phyloP scores from a whole-genome alignment of 1,284 basidiomycete genomes.

The Inonotus hispidus region DNA sequence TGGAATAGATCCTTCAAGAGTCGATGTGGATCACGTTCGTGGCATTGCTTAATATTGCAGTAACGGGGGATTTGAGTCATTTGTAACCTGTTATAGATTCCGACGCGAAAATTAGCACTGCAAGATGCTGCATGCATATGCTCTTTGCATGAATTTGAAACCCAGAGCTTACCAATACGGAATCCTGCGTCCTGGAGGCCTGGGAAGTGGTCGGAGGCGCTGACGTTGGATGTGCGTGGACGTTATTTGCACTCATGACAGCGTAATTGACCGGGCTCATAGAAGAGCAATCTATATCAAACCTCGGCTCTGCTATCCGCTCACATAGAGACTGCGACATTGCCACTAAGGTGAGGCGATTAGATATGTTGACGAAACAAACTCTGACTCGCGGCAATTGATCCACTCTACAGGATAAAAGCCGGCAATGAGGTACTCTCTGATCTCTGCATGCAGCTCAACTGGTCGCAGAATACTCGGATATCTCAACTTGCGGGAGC shows the following conservation, averaged over 20 bases:
- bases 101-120: constrained; percentile 35
- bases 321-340: constrained; percentile 60
- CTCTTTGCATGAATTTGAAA: constrained; percentile 45
- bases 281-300: constrained; percentile 45
- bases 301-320: constrained; percentile 61
- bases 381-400: background rate
- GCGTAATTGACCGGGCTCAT: constrained; percentile 16
- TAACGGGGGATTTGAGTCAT: constrained; percentile 9
- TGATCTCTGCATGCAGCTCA: constrained; percentile 44
- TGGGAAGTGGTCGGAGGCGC: constrained; percentile 39
- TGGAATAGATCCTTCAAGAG: constrained; percentile 29
- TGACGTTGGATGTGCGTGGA: constrained; percentile 37
- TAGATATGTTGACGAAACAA: constrained; percentile 5
- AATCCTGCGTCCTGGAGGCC: constrained; percentile 37
- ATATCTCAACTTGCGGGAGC: constrained; percentile 56
- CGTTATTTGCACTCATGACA: background rate
- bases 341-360: constrained; percentile 51
- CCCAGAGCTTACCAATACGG: constrained; percentile 52
- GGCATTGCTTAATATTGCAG: constrained; percentile 6
- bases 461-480: constrained; percentile 46
- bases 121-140: constrained; percentile 60
- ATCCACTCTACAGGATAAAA: constrained; percentile 32
- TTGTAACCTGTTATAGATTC: constrained; percentile 23
- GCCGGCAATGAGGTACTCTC: constrained; percentile 38
- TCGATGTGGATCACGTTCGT: constrained; percentile 37